phyloP scores from a whole-genome alignment of 768 basidiomycete species.

The Amanita fuliginea region DNA sequence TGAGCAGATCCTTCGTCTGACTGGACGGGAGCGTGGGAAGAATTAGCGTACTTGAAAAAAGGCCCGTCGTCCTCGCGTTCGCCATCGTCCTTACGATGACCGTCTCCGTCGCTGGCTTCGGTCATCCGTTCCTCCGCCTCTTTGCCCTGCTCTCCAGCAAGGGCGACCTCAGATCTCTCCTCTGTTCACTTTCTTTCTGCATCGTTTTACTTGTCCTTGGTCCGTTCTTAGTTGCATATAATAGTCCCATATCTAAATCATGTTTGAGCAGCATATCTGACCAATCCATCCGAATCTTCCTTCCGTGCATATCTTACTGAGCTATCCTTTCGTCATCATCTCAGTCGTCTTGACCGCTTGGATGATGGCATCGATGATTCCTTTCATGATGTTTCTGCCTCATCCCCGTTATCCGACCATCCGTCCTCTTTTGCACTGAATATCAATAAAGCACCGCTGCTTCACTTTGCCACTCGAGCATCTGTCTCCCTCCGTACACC shows the following conservation, averaged over 20 bases:
- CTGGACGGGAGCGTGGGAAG: constrained; percentile 4
- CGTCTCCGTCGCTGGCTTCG: constrained; percentile 45
- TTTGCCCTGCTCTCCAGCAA: constrained; percentile 39
- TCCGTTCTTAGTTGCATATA: constrained; percentile 24
- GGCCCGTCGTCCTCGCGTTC: constrained; percentile 1
- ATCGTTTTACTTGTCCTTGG: constrained; percentile 66
- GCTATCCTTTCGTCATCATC: constrained; percentile 90
- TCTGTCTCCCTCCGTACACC: constrained; percentile 90
- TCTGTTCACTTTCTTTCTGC: constrained; percentile 58
- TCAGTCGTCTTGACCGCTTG: constrained; percentile 60
- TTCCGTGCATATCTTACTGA: constrained; percentile 96
- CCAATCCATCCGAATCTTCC: constrained; percentile 88
- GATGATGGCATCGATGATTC: constrained; percentile 42
- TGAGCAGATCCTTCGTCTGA: not conserved
- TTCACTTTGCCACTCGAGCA: constrained; percentile 89
- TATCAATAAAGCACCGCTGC: constrained; percentile 33
- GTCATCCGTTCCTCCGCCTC: constrained; percentile 19
- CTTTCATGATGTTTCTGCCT: constrained; percentile 15
- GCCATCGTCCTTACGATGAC: constrained; percentile 39
- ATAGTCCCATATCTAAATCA: constrained; percentile 4
- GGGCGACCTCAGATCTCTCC: constrained; percentile 58
- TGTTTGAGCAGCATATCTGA: constrained; percentile 66
- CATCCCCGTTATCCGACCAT: constrained; percentile 17
- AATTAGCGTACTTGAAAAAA: not conserved
- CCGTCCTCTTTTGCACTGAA: constrained; percentile 18